phyloP scores from a whole-genome alignment of 768 basidiomycete species.

The Lyophyllum semitale region DNA sequence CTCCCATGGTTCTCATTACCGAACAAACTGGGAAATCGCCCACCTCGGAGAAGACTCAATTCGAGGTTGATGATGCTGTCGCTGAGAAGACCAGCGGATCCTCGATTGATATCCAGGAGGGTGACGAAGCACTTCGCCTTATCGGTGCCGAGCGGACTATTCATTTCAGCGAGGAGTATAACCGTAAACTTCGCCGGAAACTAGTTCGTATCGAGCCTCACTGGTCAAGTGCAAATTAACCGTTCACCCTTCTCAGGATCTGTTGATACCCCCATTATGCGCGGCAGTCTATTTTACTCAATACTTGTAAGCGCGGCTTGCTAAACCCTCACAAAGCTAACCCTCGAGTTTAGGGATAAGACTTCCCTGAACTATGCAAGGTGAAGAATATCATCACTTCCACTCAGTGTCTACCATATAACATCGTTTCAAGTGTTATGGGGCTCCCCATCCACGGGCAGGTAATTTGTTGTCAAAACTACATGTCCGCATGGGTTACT shows the following conservation, averaged over 20 bases:
- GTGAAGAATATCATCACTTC: conserved; percentile 24
- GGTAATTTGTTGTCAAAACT: conserved; percentile 28
- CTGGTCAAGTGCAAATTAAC: neutral
- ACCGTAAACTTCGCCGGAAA: conserved; percentile 56
- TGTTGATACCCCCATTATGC: conserved; percentile 53
- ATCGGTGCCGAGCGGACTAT: conserved; percentile 53
- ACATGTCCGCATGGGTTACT: neutral
- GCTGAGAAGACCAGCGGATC: conserved; percentile 30
- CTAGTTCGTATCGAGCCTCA: conserved; percentile 37
- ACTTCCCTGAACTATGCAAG: conserved; percentile 73
- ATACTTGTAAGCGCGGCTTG: conserved; percentile 46
- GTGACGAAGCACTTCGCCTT: conserved; percentile 63
- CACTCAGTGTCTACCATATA: neutral
- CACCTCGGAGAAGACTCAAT: neutral
- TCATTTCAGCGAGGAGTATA: conserved; percentile 64
- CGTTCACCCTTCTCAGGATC: conserved; percentile 35
- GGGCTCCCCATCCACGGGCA: conserved; percentile 65
- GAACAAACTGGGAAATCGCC: neutral
- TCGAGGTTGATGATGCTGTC: neutral
- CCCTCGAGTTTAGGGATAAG: conserved; percentile 51
- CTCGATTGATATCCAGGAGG: conserved; percentile 40
- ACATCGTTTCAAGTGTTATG: conserved; percentile 48
- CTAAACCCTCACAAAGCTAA: neutral
- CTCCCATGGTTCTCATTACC: conserved; percentile 1
- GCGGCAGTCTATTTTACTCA: conserved; percentile 72